phyloP scores from a whole-genome alignment of 2,329 filamentous ascomycete genomes.

The Ascomycota sp. region DNA sequence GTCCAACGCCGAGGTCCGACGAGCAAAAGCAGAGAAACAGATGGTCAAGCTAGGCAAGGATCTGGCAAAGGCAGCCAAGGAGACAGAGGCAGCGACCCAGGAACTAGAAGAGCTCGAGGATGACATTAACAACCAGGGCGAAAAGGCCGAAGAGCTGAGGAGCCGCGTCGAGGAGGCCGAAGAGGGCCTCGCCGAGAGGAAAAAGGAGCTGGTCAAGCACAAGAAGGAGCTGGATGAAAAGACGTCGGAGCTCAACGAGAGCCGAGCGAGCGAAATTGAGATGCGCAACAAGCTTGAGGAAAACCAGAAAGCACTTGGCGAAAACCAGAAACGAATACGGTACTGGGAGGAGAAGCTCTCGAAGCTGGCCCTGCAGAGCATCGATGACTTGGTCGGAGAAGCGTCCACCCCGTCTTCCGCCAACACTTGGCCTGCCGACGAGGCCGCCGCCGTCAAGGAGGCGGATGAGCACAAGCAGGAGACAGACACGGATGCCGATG shows the following conservation, averaged over 20 bases:
- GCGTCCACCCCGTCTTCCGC: slow-evolving; percentile 10
- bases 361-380: slow-evolving; percentile 67
- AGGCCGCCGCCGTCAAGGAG: not conserved
- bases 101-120: slow-evolving; percentile 64
- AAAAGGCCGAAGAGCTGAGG: slow-evolving; percentile 52
- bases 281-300: slow-evolving; percentile 98
- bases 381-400: slow-evolving; percentile 41
- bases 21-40: slow-evolving; percentile 86
- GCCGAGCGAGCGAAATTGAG: slow-evolving; percentile 78
- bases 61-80: slow-evolving; percentile 55
- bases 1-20: slow-evolving; percentile 69
- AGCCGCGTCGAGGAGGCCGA: slow-evolving; percentile 64
- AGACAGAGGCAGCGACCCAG: slow-evolving; percentile 47
- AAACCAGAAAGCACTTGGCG: slow-evolving; percentile 68
- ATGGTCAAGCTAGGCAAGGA: slow-evolving; percentile 73
- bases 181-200: slow-evolving; percentile 56
- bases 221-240: slow-evolving; percentile 80
- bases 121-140: slow-evolving; percentile 59
- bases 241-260: slow-evolving; percentile 69
- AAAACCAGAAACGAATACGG: slow-evolving; percentile 65
- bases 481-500: slow-evolving; percentile 9
- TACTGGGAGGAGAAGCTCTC: slow-evolving; percentile 83
- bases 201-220: slow-evolving; percentile 55
- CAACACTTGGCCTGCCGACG: not conserved
- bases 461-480: slow-evolving; percentile 6